Conservation (phyloP, 441 rosid genomes). For the Adansonia gregorii region DNA sequence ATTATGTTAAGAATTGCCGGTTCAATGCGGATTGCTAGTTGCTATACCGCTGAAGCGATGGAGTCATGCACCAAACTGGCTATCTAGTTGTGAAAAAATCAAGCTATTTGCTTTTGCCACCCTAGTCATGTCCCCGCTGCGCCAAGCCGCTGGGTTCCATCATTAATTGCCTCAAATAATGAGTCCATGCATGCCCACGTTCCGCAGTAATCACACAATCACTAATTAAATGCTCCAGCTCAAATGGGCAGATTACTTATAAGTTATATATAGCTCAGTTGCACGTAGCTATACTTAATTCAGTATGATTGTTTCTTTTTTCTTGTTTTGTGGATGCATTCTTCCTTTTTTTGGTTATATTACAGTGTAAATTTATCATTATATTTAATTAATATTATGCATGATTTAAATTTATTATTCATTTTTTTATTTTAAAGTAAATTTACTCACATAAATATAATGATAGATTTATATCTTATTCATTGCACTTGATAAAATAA, state of each 20-base stretch:
- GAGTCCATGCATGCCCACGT: background rate
- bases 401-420: too few species aligned
- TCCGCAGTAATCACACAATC: background rate
- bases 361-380: too few species aligned
- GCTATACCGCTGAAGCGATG: background rate
- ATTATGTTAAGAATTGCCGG: background rate
- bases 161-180: constrained; percentile 14
- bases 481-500: too few species aligned
- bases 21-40: background rate
- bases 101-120: constrained; percentile 8
- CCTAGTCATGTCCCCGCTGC: constrained; percentile 11
- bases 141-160: background rate
- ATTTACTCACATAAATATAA: too few species aligned
- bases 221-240: background rate
- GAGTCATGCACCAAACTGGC: constrained; percentile 14
- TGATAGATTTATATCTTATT: too few species aligned
- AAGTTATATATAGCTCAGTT: background rate
- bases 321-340: background rate
- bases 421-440: too few species aligned
- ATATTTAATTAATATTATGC: too few species aligned
- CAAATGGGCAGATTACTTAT: background rate
- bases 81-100: background rate
- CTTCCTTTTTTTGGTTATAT: background rate
- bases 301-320: background rate
- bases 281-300: background rate